Conservation (phyloP, 306 rosid species). For the Citrullus amarus region DNA sequence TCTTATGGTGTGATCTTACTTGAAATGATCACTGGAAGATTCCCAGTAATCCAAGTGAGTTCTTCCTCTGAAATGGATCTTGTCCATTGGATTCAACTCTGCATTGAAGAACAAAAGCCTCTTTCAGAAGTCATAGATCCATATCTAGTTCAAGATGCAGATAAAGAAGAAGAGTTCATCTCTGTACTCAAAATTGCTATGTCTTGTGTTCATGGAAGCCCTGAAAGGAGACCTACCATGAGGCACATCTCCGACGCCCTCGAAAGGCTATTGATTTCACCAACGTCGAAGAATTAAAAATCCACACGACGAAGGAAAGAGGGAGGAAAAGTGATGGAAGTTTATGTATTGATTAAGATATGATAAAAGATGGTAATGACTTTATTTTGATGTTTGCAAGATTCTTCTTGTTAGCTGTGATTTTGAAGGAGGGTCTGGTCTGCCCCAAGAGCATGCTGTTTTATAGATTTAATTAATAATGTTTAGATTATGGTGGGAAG, state of each 20-base stretch:
- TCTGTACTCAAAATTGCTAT: constrained; percentile 77
- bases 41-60: constrained; percentile 67
- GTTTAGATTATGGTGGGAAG: not conserved
- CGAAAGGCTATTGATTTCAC: constrained; percentile 41
- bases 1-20: constrained; percentile 85
- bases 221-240: constrained; percentile 89
- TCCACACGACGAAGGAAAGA: not conserved
- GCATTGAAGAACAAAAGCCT: constrained; percentile 91
- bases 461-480: not conserved
- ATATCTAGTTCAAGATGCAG: constrained; percentile 48
- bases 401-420: constrained; percentile 10
- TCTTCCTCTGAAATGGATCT: constrained; percentile 68
- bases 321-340: not conserved
- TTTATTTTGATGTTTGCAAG: constrained; percentile 2
- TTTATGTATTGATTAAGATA: not conserved
- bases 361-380: not conserved
- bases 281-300: constrained; percentile 15
- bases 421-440: constrained; percentile 3
- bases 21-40: constrained; percentile 76
- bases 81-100: constrained; percentile 85
- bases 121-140: constrained; percentile 73
- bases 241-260: constrained; percentile 69
- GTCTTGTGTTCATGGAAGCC: constrained; percentile 76
- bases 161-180: constrained; percentile 70
- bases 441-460: constrained; percentile 8